Evolutionary conservation across 2,329 filamentous ascomycete genomes (phyloP), one percentile per base, ranked within the genome.

Genomic region (Colletotrichum sp.): DNA sequence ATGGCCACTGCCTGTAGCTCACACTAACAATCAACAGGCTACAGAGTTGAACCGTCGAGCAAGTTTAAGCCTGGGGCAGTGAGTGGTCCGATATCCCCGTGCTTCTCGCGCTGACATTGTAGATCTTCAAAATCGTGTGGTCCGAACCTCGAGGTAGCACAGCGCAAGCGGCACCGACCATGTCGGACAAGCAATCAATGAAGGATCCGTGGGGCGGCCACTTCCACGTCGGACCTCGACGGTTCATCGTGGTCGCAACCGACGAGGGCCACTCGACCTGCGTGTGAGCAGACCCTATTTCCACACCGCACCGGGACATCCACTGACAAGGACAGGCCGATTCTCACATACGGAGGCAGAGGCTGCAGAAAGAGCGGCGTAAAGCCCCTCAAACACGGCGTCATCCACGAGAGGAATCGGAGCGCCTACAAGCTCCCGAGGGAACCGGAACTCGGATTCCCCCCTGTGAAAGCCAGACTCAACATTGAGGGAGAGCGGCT

Each of bases 71-170:
- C 85, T 4, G 86, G 86, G 69, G 81, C 83, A 80, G 86, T 85
- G 77, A 74, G 82, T 76, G 36, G 16, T 24, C 16, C 12, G 21
- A 29, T 16, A 8, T 29, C 9, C 4, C 38, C 5, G 3, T 3
- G 12, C 9, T 34, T 38, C 51, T 59, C 9, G 54, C 58, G 58
- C 71, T 73, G 69, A 38, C 8, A 21, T 29, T 3, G 4, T 69
- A 89, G 88, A 86, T 91, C 21, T 89, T 90, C 80, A 91, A 90
- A 77, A 84, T 89, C 3, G 79, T 87, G 21, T 91, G 89, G 89
- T 84, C 86, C 11, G 88, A 91, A 62, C 89, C 89, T 0, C 80
- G 81, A 31, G 88, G 88, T 12, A 75, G 78, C 24, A 55, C 34
- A 13, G 80, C 81, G 16, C 81, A 82, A 13, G 77, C 76, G 51